Evolutionary conservation across 108 stramenopile genomes (phyloP).

Genomic region (Fistulifera solaris): DNA sequence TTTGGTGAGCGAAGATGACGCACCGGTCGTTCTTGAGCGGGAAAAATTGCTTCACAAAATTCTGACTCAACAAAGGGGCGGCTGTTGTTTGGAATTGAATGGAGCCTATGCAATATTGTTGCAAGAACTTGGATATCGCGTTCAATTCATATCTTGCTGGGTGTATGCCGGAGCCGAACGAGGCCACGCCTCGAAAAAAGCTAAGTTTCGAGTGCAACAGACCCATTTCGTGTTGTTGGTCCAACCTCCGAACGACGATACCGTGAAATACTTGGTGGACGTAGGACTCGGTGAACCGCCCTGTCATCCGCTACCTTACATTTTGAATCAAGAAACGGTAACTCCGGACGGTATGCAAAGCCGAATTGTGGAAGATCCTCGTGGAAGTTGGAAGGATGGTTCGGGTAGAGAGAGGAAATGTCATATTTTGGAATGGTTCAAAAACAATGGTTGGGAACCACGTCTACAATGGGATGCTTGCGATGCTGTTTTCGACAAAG

Average conservation of each 20-base stretch:
- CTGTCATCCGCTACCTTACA: conserved; percentile 13
- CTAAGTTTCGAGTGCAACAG: conserved; percentile 4
- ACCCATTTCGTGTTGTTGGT: conserved; percentile 11
- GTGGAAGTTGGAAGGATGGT: not conserved
- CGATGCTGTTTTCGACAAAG: not conserved
- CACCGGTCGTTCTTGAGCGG: conserved; percentile 6
- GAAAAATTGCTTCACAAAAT: conserved; percentile 13
- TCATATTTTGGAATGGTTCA: conserved; percentile 12
- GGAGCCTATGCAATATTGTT: conserved; percentile 12
- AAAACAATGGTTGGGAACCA: conserved; percentile 10
- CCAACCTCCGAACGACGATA: not conserved
- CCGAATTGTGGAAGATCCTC: conserved; percentile 12
- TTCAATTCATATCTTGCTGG: conserved; percentile 10
- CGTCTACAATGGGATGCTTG: conserved; percentile 15
- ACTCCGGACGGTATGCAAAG: conserved; percentile 29
- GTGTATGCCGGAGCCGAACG: conserved; percentile 11
- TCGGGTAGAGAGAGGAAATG: not conserved
- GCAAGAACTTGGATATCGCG: conserved; percentile 11
- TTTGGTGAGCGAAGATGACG: not conserved
- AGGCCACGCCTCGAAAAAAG: not conserved
- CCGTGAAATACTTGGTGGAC: conserved; percentile 19
- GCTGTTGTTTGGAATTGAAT: conserved; percentile 34
- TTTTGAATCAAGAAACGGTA: conserved; percentile 4
- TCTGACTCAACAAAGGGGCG: conserved; percentile 19
- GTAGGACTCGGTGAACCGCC: conserved; percentile 39